A percentile compares a stretch with the other conserved stretches of the same genome.
phyloP scores from a whole-genome alignment of 345 rosid genomes.

The Aurinia saxatilis region DNA sequence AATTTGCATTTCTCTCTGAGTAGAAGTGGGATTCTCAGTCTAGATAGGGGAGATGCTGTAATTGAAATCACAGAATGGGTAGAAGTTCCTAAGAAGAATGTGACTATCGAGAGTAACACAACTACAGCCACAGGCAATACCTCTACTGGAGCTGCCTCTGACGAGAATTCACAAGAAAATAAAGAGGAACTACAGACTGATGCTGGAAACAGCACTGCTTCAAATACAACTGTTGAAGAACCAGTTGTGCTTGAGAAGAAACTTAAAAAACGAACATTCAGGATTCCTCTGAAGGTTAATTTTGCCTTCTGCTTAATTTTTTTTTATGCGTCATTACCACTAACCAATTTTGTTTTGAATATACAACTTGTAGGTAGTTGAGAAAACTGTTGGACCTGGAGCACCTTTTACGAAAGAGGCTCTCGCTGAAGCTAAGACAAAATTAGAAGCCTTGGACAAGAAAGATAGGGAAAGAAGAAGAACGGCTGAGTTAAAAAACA shows the following conservation, averaged over 20 bases:
- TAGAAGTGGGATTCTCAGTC: slow-evolving; percentile 79
- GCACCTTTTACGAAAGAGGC: slow-evolving; percentile 58
- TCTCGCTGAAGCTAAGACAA: slow-evolving; percentile 58
- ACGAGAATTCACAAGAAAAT: slow-evolving; percentile 45
- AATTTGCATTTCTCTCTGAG: slow-evolving; percentile 90
- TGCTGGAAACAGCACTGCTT: slow-evolving; percentile 30
- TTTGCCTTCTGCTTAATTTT: not conserved
- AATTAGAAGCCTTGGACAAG: slow-evolving; percentile 72
- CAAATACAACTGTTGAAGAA: slow-evolving; percentile 41
- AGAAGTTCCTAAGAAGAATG: slow-evolving; percentile 80
- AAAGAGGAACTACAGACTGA: slow-evolving; percentile 43
- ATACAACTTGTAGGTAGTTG: slow-evolving; percentile 46
- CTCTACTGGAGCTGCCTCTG: slow-evolving; percentile 43
- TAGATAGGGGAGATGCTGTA: slow-evolving; percentile 92
- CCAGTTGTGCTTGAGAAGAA: slow-evolving; percentile 46
- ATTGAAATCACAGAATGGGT: slow-evolving; percentile 97
- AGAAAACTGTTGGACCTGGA: slow-evolving; percentile 83
- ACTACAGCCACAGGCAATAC: slow-evolving; percentile 46
- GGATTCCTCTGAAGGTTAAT: slow-evolving; percentile 76
- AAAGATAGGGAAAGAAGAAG: slow-evolving; percentile 86
- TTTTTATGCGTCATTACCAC: not conserved
- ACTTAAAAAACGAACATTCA: slow-evolving; percentile 74
- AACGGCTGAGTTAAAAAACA: slow-evolving; percentile 90
- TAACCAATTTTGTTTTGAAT: not conserved
- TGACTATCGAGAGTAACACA: slow-evolving; percentile 56